Evolutionary conservation across 2,329 filamentous ascomycete species (phyloP).

Genomic region (Arthrobotrys iridis): DNA sequence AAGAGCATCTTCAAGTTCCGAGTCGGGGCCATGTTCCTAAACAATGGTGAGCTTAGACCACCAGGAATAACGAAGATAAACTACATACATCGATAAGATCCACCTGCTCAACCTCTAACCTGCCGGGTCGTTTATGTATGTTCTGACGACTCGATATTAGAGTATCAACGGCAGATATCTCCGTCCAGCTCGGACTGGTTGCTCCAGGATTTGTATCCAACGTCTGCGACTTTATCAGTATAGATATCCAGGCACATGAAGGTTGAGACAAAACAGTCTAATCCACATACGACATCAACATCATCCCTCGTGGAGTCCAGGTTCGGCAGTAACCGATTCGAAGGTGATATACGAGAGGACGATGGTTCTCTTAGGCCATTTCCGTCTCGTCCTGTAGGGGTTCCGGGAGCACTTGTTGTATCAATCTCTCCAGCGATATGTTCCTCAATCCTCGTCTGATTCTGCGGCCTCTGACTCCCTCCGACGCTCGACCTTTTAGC

Average conservation of each 20-base stretch:
- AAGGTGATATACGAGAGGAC: neutral
- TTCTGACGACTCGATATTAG: neutral
- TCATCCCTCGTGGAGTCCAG: neutral
- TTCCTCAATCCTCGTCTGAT: constrained; percentile 35
- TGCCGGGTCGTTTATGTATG: neutral
- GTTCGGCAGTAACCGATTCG: neutral
- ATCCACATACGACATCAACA: neutral
- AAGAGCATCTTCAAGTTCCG: constrained; percentile 23
- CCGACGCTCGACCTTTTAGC: constrained; percentile 41
- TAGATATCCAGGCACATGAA: neutral
- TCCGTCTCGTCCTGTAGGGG: neutral
- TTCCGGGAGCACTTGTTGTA: neutral
- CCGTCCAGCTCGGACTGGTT: neutral
- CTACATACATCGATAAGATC: constrained; percentile 39
- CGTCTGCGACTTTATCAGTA: neutral
- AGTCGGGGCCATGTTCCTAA: constrained; percentile 47
- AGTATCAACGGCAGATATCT: neutral
- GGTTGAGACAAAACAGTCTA: neutral
- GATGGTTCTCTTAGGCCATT: neutral
- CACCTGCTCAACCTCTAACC: constrained; percentile 2
- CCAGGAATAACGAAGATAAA: neutral
- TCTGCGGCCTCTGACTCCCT: constrained; percentile 28
- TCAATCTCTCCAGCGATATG: neutral
- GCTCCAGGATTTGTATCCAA: neutral
- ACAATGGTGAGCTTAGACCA: neutral